A percentile compares a stretch with the other conserved stretches of the same genome.
Conservation (phyloP, 1,284 basidiomycete genomes). For the Sporisorium exsertum region DNA sequence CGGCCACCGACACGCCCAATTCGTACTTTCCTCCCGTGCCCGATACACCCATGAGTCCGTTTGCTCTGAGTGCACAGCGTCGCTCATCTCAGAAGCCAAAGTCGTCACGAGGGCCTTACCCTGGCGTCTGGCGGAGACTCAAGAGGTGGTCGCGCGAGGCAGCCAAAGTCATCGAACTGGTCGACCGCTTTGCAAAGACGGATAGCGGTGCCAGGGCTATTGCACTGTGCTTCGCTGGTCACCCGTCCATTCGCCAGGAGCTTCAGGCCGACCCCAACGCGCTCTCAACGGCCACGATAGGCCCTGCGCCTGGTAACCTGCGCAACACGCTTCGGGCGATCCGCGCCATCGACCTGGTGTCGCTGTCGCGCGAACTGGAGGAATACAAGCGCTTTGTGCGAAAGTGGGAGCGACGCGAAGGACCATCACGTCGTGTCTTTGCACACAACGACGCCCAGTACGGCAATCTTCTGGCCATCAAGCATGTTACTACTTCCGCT, state of each 20-base stretch:
- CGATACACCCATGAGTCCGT: conserved; percentile 45
- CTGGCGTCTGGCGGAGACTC: conserved; percentile 66
- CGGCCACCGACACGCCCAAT: conserved; percentile 39
- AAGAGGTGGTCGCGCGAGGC: conserved; percentile 68
- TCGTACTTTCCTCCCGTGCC: conserved; percentile 42
- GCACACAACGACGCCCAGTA: conserved; percentile 67
- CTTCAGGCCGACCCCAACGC: conserved; percentile 21
- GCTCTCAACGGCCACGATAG: conserved; percentile 37
- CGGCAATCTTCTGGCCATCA: conserved; percentile 63
- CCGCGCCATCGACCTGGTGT: conserved; percentile 58
- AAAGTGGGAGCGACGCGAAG: conserved; percentile 58
- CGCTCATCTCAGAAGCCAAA: conserved; percentile 13
- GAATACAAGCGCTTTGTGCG: conserved; percentile 63
- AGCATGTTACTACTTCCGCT: conserved; percentile 23
- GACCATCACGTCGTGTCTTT: conserved; percentile 62
- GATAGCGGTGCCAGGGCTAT: conserved; percentile 57
- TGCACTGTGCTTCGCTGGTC: conserved; percentile 47
- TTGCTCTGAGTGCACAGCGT: conserved; percentile 41
- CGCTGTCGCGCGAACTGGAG: conserved; percentile 54
- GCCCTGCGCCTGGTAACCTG: conserved; percentile 46
- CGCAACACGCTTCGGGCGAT: conserved; percentile 54
- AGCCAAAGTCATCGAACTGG: conserved; percentile 62
- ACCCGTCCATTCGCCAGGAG: conserved; percentile 39
- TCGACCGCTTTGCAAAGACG: conserved; percentile 56
- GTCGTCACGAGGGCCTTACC: conserved; percentile 56